Conservation (phyloP, 1,284 basidiomycete genomes). For the Mycena citricolor region DNA sequence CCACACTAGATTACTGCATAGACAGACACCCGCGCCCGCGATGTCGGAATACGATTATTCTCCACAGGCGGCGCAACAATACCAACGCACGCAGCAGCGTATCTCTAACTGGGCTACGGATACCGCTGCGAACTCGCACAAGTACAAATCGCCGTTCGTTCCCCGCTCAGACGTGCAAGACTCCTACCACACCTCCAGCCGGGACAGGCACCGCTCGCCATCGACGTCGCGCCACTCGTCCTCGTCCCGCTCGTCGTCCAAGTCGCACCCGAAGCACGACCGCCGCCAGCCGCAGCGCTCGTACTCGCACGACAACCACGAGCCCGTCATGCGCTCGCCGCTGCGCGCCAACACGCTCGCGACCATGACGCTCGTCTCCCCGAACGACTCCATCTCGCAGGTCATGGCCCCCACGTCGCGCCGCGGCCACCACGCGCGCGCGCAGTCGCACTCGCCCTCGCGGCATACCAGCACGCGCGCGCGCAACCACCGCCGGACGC, state of each 20-base stretch:
- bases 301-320: background rate
- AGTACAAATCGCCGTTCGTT: constrained; percentile 15
- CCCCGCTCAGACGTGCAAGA: constrained; percentile 14
- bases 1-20: no score
- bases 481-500: background rate
- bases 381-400: constrained; percentile 21
- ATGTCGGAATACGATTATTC: constrained; percentile 24
- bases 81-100: constrained; percentile 16
- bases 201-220: background rate
- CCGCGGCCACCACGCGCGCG: background rate
- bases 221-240: background rate
- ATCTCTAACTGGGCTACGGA: constrained; percentile 19
- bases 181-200: constrained; percentile 2
- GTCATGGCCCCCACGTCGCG: constrained; percentile 1
- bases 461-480: background rate
- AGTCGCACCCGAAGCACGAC: background rate
- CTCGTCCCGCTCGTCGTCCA: background rate
- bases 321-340: constrained; percentile 1
- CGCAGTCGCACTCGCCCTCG: constrained; percentile 17
- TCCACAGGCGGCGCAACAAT: constrained; percentile 6
- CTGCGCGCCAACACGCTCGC: constrained; percentile 12
- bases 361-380: constrained; percentile 3
- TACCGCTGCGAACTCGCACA: constrained; percentile 9
- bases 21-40: no score
- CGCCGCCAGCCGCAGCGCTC: constrained; percentile 2